Percentiles rank a stretch among this genome's conserved stretches.
These are phyloP conservation scores for Haematococcus lacustris DNA, from an alignment of 139 green algal genomes.

Conservation along the genomic window DNA sequence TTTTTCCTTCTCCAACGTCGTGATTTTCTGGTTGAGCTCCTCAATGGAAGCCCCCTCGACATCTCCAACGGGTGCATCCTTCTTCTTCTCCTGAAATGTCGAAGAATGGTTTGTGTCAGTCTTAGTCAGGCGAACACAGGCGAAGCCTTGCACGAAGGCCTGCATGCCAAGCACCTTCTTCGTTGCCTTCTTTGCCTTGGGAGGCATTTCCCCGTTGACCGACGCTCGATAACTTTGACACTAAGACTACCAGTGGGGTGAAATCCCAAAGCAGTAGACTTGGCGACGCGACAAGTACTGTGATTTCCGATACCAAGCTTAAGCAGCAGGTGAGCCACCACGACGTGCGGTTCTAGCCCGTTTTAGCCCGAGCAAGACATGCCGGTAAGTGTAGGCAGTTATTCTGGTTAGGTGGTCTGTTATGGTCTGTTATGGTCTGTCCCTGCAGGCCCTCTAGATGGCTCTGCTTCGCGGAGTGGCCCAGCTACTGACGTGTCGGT, in stretches of 20 bases:
- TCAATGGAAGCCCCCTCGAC: slow-evolving; percentile 61
- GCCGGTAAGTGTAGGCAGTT: background rate
- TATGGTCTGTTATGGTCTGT: too few species aligned
- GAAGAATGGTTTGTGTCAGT: background rate
- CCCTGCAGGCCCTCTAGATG: too few species aligned
- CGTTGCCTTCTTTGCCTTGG: slow-evolving; percentile 27
- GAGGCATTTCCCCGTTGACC: slow-evolving; percentile 16
- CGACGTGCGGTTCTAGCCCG: background rate
- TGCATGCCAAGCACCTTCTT: slow-evolving; percentile 30
- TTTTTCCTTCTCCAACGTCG: slow-evolving; percentile 74
- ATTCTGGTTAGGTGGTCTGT: too few species aligned
- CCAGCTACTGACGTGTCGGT: too few species aligned
- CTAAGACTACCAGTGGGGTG: background rate
- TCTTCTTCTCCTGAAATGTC: slow-evolving; percentile 42
- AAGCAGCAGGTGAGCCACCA: background rate
- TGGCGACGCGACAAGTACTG: background rate
- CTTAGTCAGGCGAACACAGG: background rate
- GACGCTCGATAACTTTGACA: too few species aligned
- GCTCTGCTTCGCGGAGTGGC: too few species aligned
- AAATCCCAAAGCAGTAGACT: background rate
- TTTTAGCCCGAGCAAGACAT: background rate
- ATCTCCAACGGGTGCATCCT: slow-evolving; percentile 47
- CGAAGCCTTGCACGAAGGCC: too few species aligned
- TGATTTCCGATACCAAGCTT: background rate
- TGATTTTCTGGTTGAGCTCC: slow-evolving; percentile 71